phyloP scores from a whole-genome alignment of 257 asterid species.

The Lantana camara region DNA sequence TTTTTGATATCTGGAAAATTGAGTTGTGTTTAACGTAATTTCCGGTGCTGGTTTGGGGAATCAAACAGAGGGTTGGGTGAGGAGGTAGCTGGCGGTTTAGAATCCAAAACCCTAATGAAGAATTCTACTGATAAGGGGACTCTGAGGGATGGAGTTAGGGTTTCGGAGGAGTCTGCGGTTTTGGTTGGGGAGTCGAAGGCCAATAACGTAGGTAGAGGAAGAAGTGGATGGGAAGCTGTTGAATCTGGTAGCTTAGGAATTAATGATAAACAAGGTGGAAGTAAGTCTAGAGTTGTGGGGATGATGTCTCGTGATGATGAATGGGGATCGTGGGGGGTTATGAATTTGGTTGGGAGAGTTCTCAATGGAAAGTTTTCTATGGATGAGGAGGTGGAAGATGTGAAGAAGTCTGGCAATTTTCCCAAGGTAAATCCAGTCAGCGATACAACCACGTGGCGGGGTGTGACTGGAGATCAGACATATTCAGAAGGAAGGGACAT shows the following conservation, averaged over 20 bases:
- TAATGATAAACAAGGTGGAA: conserved; percentile 8
- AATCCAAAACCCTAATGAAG: conserved; percentile 38
- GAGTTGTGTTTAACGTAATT: conserved; percentile 25
- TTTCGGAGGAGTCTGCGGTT: conserved; percentile 38
- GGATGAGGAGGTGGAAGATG: conserved; percentile 36
- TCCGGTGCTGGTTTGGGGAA: conserved; percentile 29
- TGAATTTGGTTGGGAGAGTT: conserved; percentile 52
- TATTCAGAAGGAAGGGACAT: conserved; percentile 18
- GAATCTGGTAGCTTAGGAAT: conserved; percentile 20
- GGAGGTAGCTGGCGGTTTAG: conserved; percentile 31
- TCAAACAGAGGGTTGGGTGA: conserved; percentile 21
- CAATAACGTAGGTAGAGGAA: conserved; percentile 22
- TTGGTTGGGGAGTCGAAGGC: conserved; percentile 23
- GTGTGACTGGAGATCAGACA: conserved; percentile 19
- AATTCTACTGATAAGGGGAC: conserved; percentile 32
- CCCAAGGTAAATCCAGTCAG: conserved; percentile 13
- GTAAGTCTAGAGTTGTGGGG: conserved; percentile 26
- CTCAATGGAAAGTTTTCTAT: conserved; percentile 38
- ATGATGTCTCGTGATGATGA: conserved; percentile 21
- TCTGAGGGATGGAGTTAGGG: conserved; percentile 48
- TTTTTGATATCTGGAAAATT: conserved; percentile 39
- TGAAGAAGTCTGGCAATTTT: conserved; percentile 9
- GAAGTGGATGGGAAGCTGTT: conserved; percentile 18
- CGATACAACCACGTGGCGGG: conserved; percentile 25
- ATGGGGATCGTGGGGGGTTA: conserved; percentile 42